phyloP scores from a whole-genome alignment of 495 filamentous ascomycete species.

The Aspergillus coremiiformis region DNA sequence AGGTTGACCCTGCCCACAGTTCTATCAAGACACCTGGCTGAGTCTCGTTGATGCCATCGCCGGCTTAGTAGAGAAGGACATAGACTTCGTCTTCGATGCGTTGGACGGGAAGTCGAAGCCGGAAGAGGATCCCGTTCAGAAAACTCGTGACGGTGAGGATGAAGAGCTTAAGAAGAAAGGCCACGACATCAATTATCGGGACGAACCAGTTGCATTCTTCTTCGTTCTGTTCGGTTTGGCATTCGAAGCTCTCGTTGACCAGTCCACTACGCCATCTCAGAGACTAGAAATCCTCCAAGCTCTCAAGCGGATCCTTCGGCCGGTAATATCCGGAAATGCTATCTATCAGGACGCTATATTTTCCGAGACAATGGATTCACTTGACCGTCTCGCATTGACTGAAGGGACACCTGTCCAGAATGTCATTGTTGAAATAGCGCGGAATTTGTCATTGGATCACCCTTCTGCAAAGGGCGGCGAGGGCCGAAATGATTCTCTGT shows the following conservation, averaged over 20 bases:
- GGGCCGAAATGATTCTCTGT: conserved; percentile 63
- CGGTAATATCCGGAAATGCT: conserved; percentile 90
- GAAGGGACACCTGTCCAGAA: conserved; percentile 84
- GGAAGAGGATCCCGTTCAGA: conserved; percentile 18
- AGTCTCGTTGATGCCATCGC: conserved; percentile 96
- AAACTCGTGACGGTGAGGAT: conserved; percentile 38
- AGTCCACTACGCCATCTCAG: conserved; percentile 67
- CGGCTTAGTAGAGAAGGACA: conserved; percentile 94
- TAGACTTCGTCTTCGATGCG: conserved; percentile 94
- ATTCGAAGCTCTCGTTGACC: conserved; percentile 85
- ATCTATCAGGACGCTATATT: conserved; percentile 96
- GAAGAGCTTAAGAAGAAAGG: conserved; percentile 45
- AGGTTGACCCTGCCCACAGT: conserved; percentile 42
- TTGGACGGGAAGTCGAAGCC: conserved; percentile 66
- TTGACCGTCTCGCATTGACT: conserved; percentile 87
- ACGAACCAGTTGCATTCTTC: conserved; percentile 97
- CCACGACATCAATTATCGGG: conserved; percentile 87
- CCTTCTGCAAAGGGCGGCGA: conserved; percentile 73
- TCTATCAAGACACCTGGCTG: conserved; percentile 97
- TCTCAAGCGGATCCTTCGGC: conserved; percentile 88
- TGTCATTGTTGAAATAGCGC: conserved; percentile 86
- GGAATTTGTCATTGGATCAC: conserved; percentile 81
- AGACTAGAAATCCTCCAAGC: conserved; percentile 85
- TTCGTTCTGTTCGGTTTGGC: conserved; percentile 96
- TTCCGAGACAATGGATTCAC: conserved; percentile 91